Conservation (phyloP, 371 early-diverging fungal genomes). For the Mucor indicus region DNA sequence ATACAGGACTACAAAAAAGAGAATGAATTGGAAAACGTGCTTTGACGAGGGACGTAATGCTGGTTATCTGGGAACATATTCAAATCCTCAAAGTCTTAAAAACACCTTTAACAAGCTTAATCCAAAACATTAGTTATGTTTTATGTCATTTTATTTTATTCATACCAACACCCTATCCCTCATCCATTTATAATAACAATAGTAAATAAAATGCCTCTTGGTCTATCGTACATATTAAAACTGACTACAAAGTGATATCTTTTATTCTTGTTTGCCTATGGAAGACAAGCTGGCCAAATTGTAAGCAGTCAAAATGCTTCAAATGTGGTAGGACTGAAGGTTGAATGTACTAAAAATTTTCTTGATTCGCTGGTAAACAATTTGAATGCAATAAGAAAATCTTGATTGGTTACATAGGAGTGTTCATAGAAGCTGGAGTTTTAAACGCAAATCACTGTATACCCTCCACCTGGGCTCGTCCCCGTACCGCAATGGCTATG, state of each 20-base stretch:
- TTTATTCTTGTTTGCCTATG: too few relatives aligned
- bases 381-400: constrained; percentile 7
- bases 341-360: too few relatives aligned
- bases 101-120: constrained; percentile 17
- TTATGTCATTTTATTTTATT: constrained; percentile 8
- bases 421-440: background rate
- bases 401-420: constrained; percentile 4
- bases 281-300: too few relatives aligned
- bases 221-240: too few relatives aligned
- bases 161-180: constrained; percentile 7
- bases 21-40: constrained; percentile 15
- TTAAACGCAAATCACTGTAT: too few relatives aligned
- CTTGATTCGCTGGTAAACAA: constrained; percentile 5
- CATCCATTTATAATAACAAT: constrained; percentile 11
- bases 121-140: constrained; percentile 15
- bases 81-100: constrained; percentile 18
- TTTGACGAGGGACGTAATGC: constrained; percentile 15
- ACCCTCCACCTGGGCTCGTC: too few relatives aligned
- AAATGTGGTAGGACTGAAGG: too few relatives aligned
- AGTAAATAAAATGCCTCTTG: too few relatives aligned
- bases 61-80: constrained; percentile 16
- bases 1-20: constrained; percentile 13
- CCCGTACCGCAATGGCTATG: too few relatives aligned
- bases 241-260: too few relatives aligned
- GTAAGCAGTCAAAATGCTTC: too few relatives aligned